Conservation (phyloP, 345 rosid species). For the Viola odorata region DNA sequence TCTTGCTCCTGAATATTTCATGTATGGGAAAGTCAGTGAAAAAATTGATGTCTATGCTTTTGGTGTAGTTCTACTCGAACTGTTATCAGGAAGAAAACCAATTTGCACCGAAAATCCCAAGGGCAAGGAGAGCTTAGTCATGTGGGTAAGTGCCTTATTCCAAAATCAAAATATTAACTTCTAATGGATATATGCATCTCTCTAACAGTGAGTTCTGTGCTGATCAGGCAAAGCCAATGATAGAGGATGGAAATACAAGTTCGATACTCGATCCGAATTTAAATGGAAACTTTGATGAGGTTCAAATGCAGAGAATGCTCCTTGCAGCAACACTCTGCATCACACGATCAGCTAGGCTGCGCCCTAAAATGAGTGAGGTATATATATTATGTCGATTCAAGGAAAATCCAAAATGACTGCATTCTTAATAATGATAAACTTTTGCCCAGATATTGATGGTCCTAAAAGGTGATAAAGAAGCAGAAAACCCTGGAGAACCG, state of each 20-base stretch:
- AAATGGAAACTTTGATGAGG: conserved; percentile 41
- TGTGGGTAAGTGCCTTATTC: conserved; percentile 70
- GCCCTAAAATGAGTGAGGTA: conserved; percentile 79
- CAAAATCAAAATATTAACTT: background rate
- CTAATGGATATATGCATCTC: background rate
- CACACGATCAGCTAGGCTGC: conserved; percentile 61
- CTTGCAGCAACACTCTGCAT: conserved; percentile 72
- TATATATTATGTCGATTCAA: background rate
- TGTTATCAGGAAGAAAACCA: conserved; percentile 75
- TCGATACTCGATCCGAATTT: conserved; percentile 61
- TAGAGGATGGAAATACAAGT: conserved; percentile 50
- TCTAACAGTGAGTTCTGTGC: conserved; percentile 15
- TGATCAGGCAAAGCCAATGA: conserved; percentile 66
- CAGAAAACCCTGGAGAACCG: conserved; percentile 11
- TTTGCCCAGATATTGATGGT: conserved; percentile 52
- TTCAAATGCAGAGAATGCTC: conserved; percentile 64
- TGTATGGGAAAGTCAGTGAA: conserved; percentile 92
- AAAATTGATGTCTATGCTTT: conserved; percentile 90
- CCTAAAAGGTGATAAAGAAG: conserved; percentile 43
- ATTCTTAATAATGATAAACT: too few species aligned
- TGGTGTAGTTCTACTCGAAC: conserved; percentile 83
- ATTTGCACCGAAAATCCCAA: conserved; percentile 49
- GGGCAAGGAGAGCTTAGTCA: conserved; percentile 77
- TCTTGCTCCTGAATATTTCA: conserved; percentile 95
- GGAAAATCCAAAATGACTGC: background rate